Conservation (phyloP, 345 rosid genomes). For the Eucalyptus globulus region DNA sequence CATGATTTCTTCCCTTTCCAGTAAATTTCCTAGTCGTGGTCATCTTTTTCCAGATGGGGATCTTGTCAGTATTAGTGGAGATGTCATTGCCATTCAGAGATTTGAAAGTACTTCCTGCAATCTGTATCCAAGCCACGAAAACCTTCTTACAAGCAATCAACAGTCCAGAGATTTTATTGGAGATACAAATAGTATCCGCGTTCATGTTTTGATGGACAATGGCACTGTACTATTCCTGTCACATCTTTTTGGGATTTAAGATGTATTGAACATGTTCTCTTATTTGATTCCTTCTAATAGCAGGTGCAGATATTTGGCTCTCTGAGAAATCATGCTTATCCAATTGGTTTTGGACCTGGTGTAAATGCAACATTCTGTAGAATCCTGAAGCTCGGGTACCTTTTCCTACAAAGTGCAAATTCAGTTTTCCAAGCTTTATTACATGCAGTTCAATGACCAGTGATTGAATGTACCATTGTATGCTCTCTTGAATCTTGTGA, state of each 20-base stretch:
- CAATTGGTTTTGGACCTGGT: slow-evolving; percentile 67
- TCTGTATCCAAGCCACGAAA: slow-evolving; percentile 4
- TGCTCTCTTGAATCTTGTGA: neutral
- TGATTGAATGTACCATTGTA: neutral
- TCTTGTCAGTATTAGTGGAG: slow-evolving; percentile 37
- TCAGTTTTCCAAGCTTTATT: neutral
- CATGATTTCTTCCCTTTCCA: neutral
- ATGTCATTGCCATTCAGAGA: slow-evolving; percentile 38
- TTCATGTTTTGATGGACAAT: slow-evolving; percentile 37
- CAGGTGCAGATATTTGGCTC: slow-evolving; percentile 64
- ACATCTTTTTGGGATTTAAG: neutral
- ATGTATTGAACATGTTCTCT: neutral
- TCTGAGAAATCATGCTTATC: slow-evolving; percentile 33
- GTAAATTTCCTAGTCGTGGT: slow-evolving; percentile 12
- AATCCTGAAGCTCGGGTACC: slow-evolving; percentile 49
- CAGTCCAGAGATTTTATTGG: slow-evolving; percentile 5
- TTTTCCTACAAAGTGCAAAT: neutral
- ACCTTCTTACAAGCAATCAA: neutral
- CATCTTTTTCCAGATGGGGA: slow-evolving; percentile 51
- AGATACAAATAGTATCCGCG: slow-evolving; percentile 12
- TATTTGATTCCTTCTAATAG: slow-evolving; percentile 1
- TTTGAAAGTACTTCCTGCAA: slow-evolving; percentile 8
- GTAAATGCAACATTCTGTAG: slow-evolving; percentile 63
- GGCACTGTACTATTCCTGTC: slow-evolving; percentile 33
- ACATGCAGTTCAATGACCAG: neutral